Conservation (phyloP, 805 yeast genomes). For the Kluyveromyces starmeri region DNA sequence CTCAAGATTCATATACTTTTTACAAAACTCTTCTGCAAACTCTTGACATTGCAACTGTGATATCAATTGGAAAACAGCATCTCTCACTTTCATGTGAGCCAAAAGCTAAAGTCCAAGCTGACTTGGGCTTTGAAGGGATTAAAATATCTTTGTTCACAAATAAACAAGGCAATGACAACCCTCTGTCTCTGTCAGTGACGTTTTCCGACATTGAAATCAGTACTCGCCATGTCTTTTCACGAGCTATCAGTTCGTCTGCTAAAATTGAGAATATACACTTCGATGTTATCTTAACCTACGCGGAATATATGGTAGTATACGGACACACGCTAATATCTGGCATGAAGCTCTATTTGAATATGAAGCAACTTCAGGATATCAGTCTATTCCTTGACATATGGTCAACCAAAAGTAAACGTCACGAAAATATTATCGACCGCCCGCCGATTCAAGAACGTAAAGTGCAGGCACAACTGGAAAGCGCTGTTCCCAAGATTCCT, state of each 20-base stretch:
- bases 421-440: neutral
- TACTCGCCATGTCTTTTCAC: conserved; percentile 82
- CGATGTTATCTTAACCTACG: conserved; percentile 40
- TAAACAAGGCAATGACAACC: conserved; percentile 31
- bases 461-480: conserved; percentile 4
- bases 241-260: conserved; percentile 77
- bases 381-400: conserved; percentile 77
- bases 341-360: conserved; percentile 55
- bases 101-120: conserved; percentile 83
- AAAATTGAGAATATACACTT: conserved; percentile 38
- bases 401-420: conserved; percentile 40
- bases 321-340: conserved; percentile 47
- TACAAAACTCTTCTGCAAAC: conserved; percentile 41
- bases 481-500: conserved; percentile 37
- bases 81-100: conserved; percentile 86
- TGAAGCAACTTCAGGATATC: conserved; percentile 82
- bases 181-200: conserved; percentile 38
- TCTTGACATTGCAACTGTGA: conserved; percentile 51
- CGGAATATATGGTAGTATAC: conserved; percentile 33
- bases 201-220: conserved; percentile 57
- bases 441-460: conserved; percentile 4
- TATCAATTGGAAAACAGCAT: conserved; percentile 64
- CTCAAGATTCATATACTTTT: conserved; percentile 5
- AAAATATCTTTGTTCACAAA: conserved; percentile 48
- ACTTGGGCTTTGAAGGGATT: conserved; percentile 65